phyloP scores from a whole-genome alignment of 1,284 basidiomycete genomes.

The Takashimella koratensis region DNA sequence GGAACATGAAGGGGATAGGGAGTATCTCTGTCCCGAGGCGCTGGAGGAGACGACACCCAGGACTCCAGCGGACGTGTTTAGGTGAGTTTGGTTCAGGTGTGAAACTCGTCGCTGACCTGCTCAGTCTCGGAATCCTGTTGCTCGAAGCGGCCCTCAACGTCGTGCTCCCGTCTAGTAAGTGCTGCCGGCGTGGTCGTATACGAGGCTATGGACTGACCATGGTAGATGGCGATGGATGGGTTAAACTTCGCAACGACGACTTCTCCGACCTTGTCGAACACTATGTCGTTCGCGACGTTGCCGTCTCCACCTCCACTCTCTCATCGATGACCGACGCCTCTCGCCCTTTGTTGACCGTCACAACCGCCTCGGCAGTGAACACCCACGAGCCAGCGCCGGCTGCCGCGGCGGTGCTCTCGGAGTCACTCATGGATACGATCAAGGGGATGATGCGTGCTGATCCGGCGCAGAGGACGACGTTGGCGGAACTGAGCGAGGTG shows the following conservation, averaged over 20 bases:
- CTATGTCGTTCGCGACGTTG: constrained; percentile 22
- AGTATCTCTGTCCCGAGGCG: constrained; percentile 94
- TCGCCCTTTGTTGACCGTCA: neutral
- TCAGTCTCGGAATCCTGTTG: constrained; percentile 85
- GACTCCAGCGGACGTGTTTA: constrained; percentile 89
- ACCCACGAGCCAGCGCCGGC: constrained; percentile 35
- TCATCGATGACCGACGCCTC: neutral
- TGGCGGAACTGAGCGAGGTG: constrained; percentile 59
- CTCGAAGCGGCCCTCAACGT: constrained; percentile 93
- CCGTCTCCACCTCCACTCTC: constrained; percentile 3
- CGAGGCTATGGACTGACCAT: neutral
- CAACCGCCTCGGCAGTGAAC: constrained; percentile 2
- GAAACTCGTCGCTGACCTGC: neutral
- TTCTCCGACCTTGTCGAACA: constrained; percentile 74
- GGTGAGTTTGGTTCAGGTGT: constrained; percentile 53
- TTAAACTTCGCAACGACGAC: constrained; percentile 84
- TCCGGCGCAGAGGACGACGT: constrained; percentile 58
- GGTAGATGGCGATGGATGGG: constrained; percentile 69
- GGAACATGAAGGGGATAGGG: constrained; percentile 84
- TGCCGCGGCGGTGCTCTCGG: constrained; percentile 52
- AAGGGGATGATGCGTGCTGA: constrained; percentile 73
- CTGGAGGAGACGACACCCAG: constrained; percentile 78
- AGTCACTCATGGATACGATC: constrained; percentile 64
- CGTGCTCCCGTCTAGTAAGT: constrained; percentile 89
- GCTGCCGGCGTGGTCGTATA: too few relatives aligned